phyloP scores from a whole-genome alignment of 2,329 filamentous ascomycete species.

The Diaporthe ampelina region DNA sequence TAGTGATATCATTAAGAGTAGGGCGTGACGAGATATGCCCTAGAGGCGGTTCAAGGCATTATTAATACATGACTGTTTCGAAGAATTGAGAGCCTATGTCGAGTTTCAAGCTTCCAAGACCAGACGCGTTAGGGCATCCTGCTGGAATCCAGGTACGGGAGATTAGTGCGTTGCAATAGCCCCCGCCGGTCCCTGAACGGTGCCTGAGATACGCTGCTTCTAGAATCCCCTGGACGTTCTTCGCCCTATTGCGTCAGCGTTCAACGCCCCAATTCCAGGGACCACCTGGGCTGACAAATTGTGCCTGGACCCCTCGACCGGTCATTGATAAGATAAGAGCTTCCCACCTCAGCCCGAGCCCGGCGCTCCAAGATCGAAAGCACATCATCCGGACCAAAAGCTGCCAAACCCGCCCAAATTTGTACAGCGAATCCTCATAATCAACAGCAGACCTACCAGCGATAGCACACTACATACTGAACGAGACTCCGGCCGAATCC shows the following conservation, averaged over 20 bases:
- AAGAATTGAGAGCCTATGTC: not conserved
- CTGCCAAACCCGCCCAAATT: not conserved
- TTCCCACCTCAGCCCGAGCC: constrained; percentile 21
- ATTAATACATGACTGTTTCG: not conserved
- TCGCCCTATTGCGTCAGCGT: not conserved
- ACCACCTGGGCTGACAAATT: not conserved
- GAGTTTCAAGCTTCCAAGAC: not conserved
- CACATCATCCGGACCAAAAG: not conserved
- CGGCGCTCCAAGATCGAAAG: not conserved
- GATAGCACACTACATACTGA: too few species aligned
- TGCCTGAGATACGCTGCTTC: not conserved
- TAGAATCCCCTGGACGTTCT: constrained; percentile 5
- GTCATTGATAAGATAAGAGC: constrained; percentile 38
- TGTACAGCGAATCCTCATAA: fast-evolving
- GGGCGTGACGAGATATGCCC: not conserved
- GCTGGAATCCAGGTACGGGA: too few species aligned
- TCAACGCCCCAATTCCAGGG: not conserved
- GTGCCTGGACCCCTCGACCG: not conserved
- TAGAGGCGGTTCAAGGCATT: too few species aligned
- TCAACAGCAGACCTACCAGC: not conserved
- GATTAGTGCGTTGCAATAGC: too few species aligned
- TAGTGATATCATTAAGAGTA: constrained; percentile 44
- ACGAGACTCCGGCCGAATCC: not conserved
- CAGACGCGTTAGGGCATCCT: not conserved
- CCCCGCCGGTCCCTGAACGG: too few species aligned